Conservation (phyloP, 768 basidiomycete species). For the Amanita pseudoporphyria region DNA sequence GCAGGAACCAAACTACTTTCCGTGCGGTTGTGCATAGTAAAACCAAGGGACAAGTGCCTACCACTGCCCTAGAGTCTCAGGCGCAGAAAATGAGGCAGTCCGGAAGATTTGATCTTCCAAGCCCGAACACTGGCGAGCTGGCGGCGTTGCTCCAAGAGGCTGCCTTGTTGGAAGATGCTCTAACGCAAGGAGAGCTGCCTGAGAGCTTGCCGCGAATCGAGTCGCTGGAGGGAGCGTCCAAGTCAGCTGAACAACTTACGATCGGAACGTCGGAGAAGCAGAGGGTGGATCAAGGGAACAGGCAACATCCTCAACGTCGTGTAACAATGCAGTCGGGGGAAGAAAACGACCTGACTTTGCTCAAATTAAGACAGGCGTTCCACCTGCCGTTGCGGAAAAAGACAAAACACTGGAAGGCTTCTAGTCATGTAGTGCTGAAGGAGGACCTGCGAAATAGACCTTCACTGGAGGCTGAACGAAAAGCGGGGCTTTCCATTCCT, state of each 20-base stretch:
- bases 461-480: slow-evolving; percentile 3
- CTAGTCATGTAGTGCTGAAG: slow-evolving; percentile 8
- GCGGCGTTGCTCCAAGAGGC: slow-evolving; percentile 47
- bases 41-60: slow-evolving; percentile 30
- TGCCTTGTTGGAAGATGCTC: slow-evolving; percentile 43
- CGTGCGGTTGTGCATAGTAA: slow-evolving; percentile 51
- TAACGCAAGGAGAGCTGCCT: slow-evolving; percentile 41
- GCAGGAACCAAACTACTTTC: slow-evolving; percentile 24
- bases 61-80: slow-evolving; percentile 22
- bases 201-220: slow-evolving; percentile 14
- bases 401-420: slow-evolving; percentile 17
- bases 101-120: slow-evolving; percentile 27
- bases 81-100: slow-evolving; percentile 20
- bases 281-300: background rate
- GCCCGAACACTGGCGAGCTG: slow-evolving; percentile 44
- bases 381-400: slow-evolving; percentile 18
- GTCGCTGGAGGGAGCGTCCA: slow-evolving; percentile 5
- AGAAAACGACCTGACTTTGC: slow-evolving; percentile 18
- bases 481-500: background rate
- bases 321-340: slow-evolving; percentile 10
- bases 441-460: slow-evolving; percentile 5
- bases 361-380: slow-evolving; percentile 25
- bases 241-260: slow-evolving; percentile 6
- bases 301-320: background rate
- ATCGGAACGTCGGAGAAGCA: slow-evolving; percentile 2